Conservation (phyloP, 768 basidiomycete species). For the Lactifluus piperatus region DNA sequence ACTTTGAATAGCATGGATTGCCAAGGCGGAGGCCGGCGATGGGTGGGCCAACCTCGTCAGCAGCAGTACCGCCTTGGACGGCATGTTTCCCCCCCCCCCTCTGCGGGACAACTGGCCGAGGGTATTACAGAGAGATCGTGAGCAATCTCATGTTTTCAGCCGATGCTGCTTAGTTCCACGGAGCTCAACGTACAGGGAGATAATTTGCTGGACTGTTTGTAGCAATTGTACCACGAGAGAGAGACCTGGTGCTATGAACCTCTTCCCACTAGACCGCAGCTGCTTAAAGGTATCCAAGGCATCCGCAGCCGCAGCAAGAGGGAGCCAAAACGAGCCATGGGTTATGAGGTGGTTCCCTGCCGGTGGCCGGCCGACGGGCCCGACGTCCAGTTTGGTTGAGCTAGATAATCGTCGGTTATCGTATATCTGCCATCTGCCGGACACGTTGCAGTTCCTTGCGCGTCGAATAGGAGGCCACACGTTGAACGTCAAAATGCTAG, state of each 20-base stretch:
- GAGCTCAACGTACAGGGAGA: neutral
- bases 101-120: neutral
- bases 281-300: too few relatives aligned
- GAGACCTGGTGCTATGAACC: neutral
- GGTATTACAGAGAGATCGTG: neutral
- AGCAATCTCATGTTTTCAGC: neutral
- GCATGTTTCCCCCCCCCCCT: neutral
- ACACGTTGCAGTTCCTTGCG: too few relatives aligned
- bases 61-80: neutral
- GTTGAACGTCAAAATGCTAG: too few relatives aligned
- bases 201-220: neutral
- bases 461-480: too few relatives aligned
- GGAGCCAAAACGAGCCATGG: neutral
- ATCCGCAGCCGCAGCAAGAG: too few relatives aligned
- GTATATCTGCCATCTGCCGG: too few relatives aligned
- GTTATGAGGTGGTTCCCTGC: too few relatives aligned
- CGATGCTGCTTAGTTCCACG: neutral
- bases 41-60: neutral
- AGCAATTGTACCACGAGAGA: neutral
- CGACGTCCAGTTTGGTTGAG: too few relatives aligned
- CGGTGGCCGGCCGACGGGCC: too few relatives aligned
- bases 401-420: too few relatives aligned
- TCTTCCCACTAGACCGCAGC: too few relatives aligned
- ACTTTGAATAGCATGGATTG: neutral
- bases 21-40: neutral